Evolutionary conservation across 495 filamentous ascomycete species (phyloP), one percentile per base, ranked within the genome.

Genomic region (Annulohypoxylon nitens): DNA sequence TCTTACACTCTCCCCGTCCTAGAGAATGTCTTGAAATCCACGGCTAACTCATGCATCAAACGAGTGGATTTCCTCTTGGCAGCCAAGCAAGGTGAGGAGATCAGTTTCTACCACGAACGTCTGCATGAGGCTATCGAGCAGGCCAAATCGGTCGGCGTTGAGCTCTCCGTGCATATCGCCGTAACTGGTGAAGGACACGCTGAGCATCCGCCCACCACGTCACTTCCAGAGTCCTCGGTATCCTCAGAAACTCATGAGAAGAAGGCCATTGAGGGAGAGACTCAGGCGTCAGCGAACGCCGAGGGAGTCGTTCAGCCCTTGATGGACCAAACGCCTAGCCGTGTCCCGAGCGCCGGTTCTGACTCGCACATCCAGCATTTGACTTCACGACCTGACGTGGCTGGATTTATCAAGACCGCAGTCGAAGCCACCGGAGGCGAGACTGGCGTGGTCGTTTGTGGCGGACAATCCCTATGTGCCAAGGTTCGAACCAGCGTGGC

Each of bases 371-470:
- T 86, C 11, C 78, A 79, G 16, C 75, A 83, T 55, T 78, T 78
- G 3, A 75, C 80, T 4, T 72, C 71, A 3, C 70, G 86, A 39
- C 84, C 85, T 7, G 80, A 86, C 59, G 69, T 87, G 2, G 77
- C 78, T 30, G 69, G 76, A 0, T 84, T 86, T 70, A 86, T 88
- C 53, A 76, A 83, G 23, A 61, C 34, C 0, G 81, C 85, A 4
- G 84, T 97, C 1, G 94, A 97, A 80, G 86, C 86, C 16, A 93
- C 93, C 0, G 84, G 86, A 16, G 95, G 94, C 2, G 94, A 97
- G 84, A 93, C 88, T 14, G 92, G 91, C 0, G 92, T 97, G 0
- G 91, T 93, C 0, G 93, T 93, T 0, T 97, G 94, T 73, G 94
- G 94, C 36, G 92, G 92, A 5, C 81, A 81, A 25, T 89, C 89